phyloP scores from a whole-genome alignment of 163 green algal species.

The Scenedesmus sp. region DNA sequence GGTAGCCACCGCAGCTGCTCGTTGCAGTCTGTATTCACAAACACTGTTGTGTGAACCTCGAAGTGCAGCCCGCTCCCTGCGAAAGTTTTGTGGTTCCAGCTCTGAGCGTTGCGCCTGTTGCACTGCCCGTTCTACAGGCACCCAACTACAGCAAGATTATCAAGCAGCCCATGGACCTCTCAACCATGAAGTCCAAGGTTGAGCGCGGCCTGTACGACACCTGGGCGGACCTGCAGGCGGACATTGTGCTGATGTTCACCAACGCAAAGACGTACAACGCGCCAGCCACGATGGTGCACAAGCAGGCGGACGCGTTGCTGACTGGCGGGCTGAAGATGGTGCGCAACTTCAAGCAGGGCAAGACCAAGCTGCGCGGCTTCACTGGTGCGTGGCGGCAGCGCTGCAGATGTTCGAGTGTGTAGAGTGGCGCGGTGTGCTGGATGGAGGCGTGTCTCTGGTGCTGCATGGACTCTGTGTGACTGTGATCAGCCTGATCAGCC shows the following conservation, averaged over 20 bases:
- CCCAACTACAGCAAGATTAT: slow-evolving; percentile 45
- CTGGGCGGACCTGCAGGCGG: slow-evolving; percentile 57
- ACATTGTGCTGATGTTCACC: slow-evolving; percentile 70
- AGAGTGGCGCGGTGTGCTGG: not conserved
- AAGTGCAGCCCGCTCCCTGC: no score
- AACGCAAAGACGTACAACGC: slow-evolving; percentile 77
- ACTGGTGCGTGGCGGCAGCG: not conserved
- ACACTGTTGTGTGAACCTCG: no score
- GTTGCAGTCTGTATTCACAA: no score
- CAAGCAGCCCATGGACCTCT: slow-evolving; percentile 71
- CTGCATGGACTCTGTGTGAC: not conserved
- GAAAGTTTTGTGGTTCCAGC: no score
- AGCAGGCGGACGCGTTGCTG: slow-evolving; percentile 51
- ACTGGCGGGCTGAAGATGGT: slow-evolving; percentile 8
- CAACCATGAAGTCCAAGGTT: slow-evolving; percentile 66
- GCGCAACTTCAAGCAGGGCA: slow-evolving; percentile 51
- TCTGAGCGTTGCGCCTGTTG: no score
- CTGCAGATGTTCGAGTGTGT: not conserved
- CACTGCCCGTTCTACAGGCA: slow-evolving; percentile 25
- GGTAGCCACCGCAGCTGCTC: no score
- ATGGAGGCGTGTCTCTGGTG: not conserved
- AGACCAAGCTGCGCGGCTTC: slow-evolving; percentile 24
- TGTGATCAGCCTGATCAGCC: no score
- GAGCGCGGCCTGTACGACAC: slow-evolving; percentile 62
- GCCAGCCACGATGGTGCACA: slow-evolving; percentile 29